Base-by-base conservation (phyloP, 2,329 filamentous ascomycete genomes). In the Fusarium torulosum region DNA sequence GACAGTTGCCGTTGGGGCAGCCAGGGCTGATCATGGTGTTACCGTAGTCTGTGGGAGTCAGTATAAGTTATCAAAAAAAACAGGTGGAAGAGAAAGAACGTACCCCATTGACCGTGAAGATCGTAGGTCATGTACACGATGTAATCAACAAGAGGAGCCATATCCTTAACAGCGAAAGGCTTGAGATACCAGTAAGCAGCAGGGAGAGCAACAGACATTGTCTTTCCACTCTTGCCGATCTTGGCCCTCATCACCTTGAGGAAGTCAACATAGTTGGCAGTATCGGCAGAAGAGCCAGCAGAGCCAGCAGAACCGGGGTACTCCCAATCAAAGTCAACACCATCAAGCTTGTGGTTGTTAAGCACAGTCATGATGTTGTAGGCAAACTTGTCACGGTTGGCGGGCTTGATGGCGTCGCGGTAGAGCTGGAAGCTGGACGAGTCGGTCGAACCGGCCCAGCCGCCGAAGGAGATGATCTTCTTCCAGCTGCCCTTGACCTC, bases 281-380 rank as follows among this genome's bases (percentile, higher is more conserved):
- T 74, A 14, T 79, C 76, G 0, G 79, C 80, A 6, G 52, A 70
- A 0, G 76, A 72, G 2, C 74, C 70, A 0, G 50, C 45, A 10
- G 58, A 51, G 11, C 52, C 45, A 79, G 20, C 70, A 31, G 75
- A 76, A 0, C 74, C 76, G 1, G 79, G 79, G 53, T 84, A 83
- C 54, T 83, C 82, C 83, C 82, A 85, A 65, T 84, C 81, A 41
- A 83, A 70, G 43, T 83, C 81, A 11, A 83, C 71, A 0, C 82
- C 82, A 45, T 83, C 81, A 0, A 84, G 65, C 5, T 72, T 68
- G 23, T 82, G 40, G 31, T 82, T 41, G 20, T 78, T 67, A 47
- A 84, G 15, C 65, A 85, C 80, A 20, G 79, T 52, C 57, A 78
- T 68, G 38, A 81, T 56, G 64, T 80, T 79, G 19, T 72, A 61